Evolutionary conservation across 78 protist species (phyloP).

Genomic region (Dictyostelium firmibasis): DNA sequence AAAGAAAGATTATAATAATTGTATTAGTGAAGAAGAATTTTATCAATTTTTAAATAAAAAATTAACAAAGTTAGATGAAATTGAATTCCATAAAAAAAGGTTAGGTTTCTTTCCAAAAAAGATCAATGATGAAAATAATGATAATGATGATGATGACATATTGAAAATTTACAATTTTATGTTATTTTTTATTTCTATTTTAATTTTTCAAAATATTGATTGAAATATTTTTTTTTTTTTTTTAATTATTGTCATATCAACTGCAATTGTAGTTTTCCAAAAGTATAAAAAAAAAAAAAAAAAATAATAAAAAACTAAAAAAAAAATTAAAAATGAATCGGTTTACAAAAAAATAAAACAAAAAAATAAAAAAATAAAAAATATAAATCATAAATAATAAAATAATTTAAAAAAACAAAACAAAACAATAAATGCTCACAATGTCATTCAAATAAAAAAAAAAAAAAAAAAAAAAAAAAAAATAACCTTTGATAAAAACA

Average conservation of each 20-base stretch:
- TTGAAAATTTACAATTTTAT: background rate
- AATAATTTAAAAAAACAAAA: no score
- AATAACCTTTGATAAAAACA: no score
- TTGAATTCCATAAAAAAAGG: background rate
- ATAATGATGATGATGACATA: no score
- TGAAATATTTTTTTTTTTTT: no score
- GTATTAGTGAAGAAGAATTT: background rate
- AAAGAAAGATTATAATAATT: background rate
- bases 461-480: no score
- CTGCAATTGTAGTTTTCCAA: background rate
- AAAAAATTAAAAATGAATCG: background rate
- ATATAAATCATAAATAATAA: no score
- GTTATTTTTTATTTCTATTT: background rate
- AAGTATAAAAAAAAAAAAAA: background rate
- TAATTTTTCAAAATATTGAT: no score
- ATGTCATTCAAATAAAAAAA: no score
- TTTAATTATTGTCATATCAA: background rate
- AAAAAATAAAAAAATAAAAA: no score
- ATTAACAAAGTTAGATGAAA: background rate
- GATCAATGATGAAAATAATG: background rate
- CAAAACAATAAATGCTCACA: no score
- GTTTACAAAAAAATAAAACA: background rate
- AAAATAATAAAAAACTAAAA: no score
- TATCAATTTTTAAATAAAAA: background rate
- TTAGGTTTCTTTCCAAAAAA: background rate